phyloP scores from a whole-genome alignment of 2,329 filamentous ascomycete species.

The Leptodontidium sp. region DNA sequence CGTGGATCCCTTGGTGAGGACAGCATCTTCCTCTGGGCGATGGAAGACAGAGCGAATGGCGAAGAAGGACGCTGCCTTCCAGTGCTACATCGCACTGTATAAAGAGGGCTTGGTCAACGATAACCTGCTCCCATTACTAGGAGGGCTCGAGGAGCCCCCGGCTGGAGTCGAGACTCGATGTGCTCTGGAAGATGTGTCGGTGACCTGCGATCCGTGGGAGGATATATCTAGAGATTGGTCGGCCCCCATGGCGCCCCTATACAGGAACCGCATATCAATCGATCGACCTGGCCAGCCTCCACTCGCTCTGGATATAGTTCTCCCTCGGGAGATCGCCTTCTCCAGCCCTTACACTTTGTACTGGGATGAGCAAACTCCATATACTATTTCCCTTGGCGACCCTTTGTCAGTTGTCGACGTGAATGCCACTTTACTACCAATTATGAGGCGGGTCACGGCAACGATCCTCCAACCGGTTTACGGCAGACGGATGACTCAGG shows the following conservation, averaged over 20 bases:
- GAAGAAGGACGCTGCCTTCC: no score
- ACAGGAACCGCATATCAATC: neutral
- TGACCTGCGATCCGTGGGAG: neutral
- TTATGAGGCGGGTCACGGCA: neutral
- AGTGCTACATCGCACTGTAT: no score
- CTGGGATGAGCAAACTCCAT: neutral
- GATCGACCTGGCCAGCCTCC: neutral
- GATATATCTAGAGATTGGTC: neutral
- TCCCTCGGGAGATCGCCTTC: neutral
- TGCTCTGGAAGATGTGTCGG: neutral
- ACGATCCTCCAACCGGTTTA: neutral
- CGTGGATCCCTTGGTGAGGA: no score
- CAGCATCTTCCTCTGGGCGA: no score
- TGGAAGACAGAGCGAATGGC: no score
- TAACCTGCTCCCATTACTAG: no score
- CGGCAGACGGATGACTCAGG: neutral
- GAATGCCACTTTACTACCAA: neutral
- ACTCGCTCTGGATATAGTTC: neutral
- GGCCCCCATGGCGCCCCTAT: neutral
- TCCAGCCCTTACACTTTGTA: neutral
- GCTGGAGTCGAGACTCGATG: neutral
- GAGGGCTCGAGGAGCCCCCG: neutral
- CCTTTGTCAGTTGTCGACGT: neutral
- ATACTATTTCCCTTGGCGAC: neutral
- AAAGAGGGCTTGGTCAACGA: no score